Base-by-base conservation (phyloP, 345 rosid species). In the Linum trigynum region DNA sequence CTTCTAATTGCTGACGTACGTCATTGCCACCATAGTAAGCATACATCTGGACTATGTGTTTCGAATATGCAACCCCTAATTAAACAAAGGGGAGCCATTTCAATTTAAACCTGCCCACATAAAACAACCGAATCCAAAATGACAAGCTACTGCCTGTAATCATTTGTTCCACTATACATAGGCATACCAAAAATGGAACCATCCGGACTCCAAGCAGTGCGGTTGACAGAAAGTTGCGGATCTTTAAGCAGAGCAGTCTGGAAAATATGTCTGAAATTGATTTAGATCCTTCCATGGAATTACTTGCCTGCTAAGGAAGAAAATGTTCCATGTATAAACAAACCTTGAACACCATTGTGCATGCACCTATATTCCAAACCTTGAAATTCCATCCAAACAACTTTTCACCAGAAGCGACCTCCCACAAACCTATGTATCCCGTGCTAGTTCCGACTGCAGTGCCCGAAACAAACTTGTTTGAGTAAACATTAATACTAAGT, bases 381-480 rank as follows among this genome's bases (percentile, higher is more conserved):
- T 68, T 78, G 57, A 90, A 90, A 71, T 72, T 83, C 71, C 74
- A 77, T 41, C 81, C 76, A 63, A 79, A 68, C 68, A 78, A 67
- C 69, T 71, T 86, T 43, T 78, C 79, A 70, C 84, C 80, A 38
- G 84, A 76, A 64, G 73, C 59, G 65, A 83, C 78, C 61, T 87
- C 92, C 95, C 97, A 90, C 57, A 90, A 55, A 5, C 79, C 65
- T 64, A 84, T 72, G 53, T 79, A 84, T 55, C 91, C 97, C 45
- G 71, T 71, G 50, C 53, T 61, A 58, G 83, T 81, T 74, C 92
- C 92, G 79, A 85, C 96, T 91, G 82, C 72, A 72, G 72, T 57
- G 17, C 61, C 42, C 23, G 65, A 65, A 60, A 69, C 69, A 61
- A 69, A 59, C 16, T 55, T 16, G 17, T 11, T 62, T 58, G 39